Percentiles rank a stretch among this genome's conserved stretches.
These are phyloP conservation scores for Phytopythium chamaehyphon DNA, from an alignment of 352 stramenopile species.

Conservation along the genomic window DNA sequence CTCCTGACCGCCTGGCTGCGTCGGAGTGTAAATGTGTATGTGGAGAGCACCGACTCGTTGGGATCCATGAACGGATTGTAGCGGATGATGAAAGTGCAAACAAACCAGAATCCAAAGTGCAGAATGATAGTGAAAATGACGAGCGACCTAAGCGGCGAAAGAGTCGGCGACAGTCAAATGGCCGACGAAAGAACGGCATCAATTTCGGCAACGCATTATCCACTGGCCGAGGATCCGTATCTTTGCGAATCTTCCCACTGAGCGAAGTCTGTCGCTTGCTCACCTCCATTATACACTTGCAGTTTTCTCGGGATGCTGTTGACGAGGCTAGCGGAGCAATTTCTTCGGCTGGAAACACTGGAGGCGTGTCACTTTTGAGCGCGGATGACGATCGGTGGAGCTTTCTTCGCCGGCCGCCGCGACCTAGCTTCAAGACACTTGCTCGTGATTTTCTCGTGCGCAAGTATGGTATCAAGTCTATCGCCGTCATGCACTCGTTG, in stretches of 20 bases:
- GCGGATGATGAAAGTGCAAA: constrained; percentile 5
- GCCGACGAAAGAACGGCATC: constrained; percentile 41
- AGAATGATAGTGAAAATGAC: constrained; percentile 7
- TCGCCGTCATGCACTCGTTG: constrained; percentile 59
- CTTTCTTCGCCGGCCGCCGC: constrained; percentile 22
- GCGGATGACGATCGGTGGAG: constrained; percentile 28
- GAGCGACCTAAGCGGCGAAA: constrained; percentile 16
- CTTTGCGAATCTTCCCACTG: constrained; percentile 44
- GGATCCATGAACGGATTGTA: constrained; percentile 14
- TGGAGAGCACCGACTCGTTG: constrained; percentile 34
- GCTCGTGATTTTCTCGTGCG: constrained; percentile 56
- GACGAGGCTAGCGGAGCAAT: constrained; percentile 10
- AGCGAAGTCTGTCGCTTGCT: constrained; percentile 58
- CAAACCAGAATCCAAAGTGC: neutral
- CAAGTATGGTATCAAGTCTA: constrained; percentile 76
- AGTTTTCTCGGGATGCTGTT: constrained; percentile 48
- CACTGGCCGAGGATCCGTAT: constrained; percentile 6
- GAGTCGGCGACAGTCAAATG: constrained; percentile 20
- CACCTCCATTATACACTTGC: constrained; percentile 53
- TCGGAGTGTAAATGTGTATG: constrained; percentile 43
- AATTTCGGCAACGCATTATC: constrained; percentile 31
- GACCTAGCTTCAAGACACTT: constrained; percentile 50
- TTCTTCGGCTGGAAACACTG: neutral
- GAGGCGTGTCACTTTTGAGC: constrained; percentile 14
- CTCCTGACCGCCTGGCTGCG: constrained; percentile 3